A percentile compares a stretch with the other conserved stretches of the same genome.
These are phyloP conservation scores for Moniliophthora roreri DNA, from an alignment of 1,284 basidiomycete genomes.

Conservation along the genomic window DNA sequence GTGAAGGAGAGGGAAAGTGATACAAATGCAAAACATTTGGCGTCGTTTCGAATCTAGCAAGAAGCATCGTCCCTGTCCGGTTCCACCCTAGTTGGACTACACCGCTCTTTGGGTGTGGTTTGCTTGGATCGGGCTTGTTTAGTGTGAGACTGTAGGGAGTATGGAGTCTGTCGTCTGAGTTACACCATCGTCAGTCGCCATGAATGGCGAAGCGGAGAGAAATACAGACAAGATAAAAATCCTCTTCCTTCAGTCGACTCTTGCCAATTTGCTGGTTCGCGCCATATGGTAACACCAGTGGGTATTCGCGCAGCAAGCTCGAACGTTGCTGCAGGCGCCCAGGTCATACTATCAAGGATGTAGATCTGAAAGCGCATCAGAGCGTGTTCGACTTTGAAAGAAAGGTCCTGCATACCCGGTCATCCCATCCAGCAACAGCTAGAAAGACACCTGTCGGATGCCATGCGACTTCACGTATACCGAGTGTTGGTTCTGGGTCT, in stretches of 20 bases:
- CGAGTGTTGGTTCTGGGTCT: slow-evolving; percentile 75
- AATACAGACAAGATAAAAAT: slow-evolving; percentile 73
- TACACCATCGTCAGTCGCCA: not conserved
- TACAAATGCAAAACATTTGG: slow-evolving; percentile 62
- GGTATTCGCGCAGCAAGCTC: slow-evolving; percentile 59
- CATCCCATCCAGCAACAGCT: slow-evolving; percentile 81
- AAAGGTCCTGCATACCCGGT: slow-evolving; percentile 53
- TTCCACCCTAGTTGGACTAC: slow-evolving; percentile 77
- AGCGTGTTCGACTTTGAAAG: slow-evolving; percentile 3
- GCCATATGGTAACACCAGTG: slow-evolving; percentile 63
- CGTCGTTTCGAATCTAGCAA: slow-evolving; percentile 68
- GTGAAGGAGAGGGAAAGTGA: slow-evolving; percentile 50
- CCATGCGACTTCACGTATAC: slow-evolving; percentile 76
- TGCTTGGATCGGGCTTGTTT: slow-evolving; percentile 52
- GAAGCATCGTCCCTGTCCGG: slow-evolving; percentile 65
- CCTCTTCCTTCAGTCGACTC: slow-evolving; percentile 76
- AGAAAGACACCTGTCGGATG: slow-evolving; percentile 81
- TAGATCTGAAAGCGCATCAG: slow-evolving; percentile 52
- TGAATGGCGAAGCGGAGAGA: not conserved
- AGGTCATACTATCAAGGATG: slow-evolving; percentile 76
- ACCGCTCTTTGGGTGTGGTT: slow-evolving; percentile 63
- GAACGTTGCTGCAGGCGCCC: slow-evolving; percentile 70
- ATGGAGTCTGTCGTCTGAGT: slow-evolving; percentile 62
- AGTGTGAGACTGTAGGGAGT: slow-evolving; percentile 53
- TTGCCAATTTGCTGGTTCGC: slow-evolving; percentile 79